phyloP scores from a whole-genome alignment of 768 basidiomycete genomes.

The Phaffia australis region DNA sequence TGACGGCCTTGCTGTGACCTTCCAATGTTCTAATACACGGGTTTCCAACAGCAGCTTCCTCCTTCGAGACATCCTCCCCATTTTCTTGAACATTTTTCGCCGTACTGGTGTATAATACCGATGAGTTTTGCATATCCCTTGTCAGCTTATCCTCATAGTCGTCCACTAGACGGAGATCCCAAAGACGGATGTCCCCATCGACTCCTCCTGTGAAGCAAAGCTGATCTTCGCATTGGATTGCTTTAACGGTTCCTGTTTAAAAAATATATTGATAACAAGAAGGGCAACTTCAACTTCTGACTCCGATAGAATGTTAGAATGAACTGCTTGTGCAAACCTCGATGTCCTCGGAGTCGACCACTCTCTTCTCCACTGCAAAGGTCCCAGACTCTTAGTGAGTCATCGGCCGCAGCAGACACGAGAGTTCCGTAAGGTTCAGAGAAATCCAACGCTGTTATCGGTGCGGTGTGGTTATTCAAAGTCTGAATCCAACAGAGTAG shows the following conservation, averaged over 20 bases:
- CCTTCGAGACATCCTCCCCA: conserved; percentile 30
- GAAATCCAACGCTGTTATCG: conserved; percentile 82
- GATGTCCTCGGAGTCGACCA: conserved; percentile 71
- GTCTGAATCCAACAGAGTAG: conserved; percentile 45
- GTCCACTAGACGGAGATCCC: conserved; percentile 80
- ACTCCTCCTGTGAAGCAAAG: conserved; percentile 82
- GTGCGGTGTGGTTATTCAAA: conserved; percentile 64
- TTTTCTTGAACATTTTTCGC: conserved; percentile 28
- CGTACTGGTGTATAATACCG: neutral
- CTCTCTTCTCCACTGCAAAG: conserved; percentile 77
- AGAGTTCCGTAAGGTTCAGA: conserved; percentile 93
- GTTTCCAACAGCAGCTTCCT: conserved; percentile 27
- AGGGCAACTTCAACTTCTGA: neutral
- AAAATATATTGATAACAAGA: neutral
- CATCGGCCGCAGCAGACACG: conserved; percentile 78
- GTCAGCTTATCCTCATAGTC: conserved; percentile 46
- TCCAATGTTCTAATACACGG: conserved; percentile 66
- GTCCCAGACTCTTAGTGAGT: conserved; percentile 88
- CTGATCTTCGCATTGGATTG: conserved; percentile 82
- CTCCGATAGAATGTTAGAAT: neutral
- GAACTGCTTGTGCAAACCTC: conserved; percentile 40
- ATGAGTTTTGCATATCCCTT: neutral
- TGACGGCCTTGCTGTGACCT: conserved; percentile 87
- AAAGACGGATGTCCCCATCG: conserved; percentile 72
- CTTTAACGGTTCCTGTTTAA: conserved; percentile 52